Base-by-base conservation (phyloP, 495 filamentous ascomycete species). In the Darksidea phi region DNA sequence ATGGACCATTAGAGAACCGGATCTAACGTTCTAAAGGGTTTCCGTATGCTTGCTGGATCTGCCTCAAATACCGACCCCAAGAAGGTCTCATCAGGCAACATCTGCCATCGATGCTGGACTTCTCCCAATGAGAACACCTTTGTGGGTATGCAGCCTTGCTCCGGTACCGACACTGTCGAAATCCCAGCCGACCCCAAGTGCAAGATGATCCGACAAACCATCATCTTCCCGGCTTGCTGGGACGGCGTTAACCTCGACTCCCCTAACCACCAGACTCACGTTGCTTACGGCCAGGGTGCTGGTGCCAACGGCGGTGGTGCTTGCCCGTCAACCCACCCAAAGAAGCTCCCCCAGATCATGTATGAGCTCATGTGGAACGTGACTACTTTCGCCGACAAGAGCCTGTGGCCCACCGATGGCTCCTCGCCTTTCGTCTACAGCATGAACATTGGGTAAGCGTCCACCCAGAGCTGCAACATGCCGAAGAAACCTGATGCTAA, bases 151-250 rank as follows among this genome's bases (percentile, higher is more conserved):
- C 41, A 42, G 8, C 64, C 64, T 34, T 67, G 64, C 59, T 52
- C 51, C 42, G 59, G 59, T 23, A 67, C 7, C 48, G 64, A 67
- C 37, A 62, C 64, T 21, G 64, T 67, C 26, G 64, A 43, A 5
- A 67, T 67, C 38, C 64, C 63, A 59, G 63, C 61, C 23, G 67
- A 72, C 47, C 71, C 73, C 54, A 71, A 56, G 46, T 81, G 78
- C 75, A 79, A 81, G 73, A 81, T 81, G 78, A 80, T 81, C 67
- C 76, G 78, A 59, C 72, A 74, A 63, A 81, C 79, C 73, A 76
- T 81, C 67, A 72, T 71, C 53, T 81, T 80, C 74, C 79, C 79
- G 2, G 68, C 74, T 66, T 81, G 79, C 78, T 81, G 79, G 79
- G 78, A 81, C 59, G 78, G 79, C 56, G 75, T 76, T 66, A 79